Evolutionary conservation across 2,329 filamentous ascomycete genomes (phyloP), one percentile per base, ranked within the genome.

Genomic region (Bimuria novae-zelandiae): DNA sequence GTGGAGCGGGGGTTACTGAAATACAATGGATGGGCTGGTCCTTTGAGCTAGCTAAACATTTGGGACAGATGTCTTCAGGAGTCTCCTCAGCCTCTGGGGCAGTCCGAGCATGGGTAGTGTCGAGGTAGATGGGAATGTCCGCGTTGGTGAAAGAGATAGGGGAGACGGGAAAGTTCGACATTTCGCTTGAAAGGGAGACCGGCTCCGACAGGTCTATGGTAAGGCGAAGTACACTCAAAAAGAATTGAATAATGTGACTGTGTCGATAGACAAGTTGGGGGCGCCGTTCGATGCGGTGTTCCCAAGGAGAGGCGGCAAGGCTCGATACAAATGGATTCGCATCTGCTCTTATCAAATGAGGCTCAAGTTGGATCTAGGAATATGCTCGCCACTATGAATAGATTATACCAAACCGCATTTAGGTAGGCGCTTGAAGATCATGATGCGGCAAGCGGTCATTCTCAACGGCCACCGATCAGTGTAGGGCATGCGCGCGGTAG

Each of bases 1-100:
- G 42, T 10, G 52, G 52, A 25, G 42, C n/a, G 8, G 48, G 52
- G 19, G 48, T 47, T 12, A 45, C 43, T 25, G 48, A 48, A 30
- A 51, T 44, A 35, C 52, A 55, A 42, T 55, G 48, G 17, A 55
- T 55, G 5, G 52, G 42, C 32, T 44, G 42, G 14, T 55, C 36
- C 30, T 21, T 55, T 30, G 48, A 55, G 30, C 39, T 54, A 2
- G 52, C 36, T 29, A 25, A 47, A 35, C 52, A 54, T 37, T 41
- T 54, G 2, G 52, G 52, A 43, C 47, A 54, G 12, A 54, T 51
- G 21, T 54, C n/a, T n/a, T 51, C 41, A 14, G 47, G 16, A 36
- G n/a, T 4, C n/a, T 51, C 22, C 2, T 41, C 27, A 17, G 22
- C 12, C 30, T 27, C 17, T 21, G 21, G 23, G 14, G 27, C 14